Evolutionary conservation across 805 yeast species (phyloP), one percentile per base, ranked within the genome.

Genomic region (Zygosaccharomyces kombuchaensis): DNA sequence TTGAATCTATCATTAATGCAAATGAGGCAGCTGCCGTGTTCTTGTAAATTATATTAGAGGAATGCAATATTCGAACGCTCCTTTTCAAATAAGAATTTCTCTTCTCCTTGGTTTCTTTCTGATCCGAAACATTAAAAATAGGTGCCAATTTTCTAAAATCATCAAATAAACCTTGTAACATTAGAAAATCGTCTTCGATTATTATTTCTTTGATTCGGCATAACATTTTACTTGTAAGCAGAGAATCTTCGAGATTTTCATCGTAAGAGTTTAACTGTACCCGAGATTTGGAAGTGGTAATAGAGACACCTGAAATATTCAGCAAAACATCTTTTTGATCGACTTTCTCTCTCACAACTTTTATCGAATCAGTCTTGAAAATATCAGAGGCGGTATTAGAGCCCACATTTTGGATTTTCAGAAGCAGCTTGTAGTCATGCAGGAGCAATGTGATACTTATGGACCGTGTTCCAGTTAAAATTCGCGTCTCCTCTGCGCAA

Each of bases 1-100:
- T 35, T 4, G 39, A 9, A 6, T 52, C 50, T 9, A 61, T 34
- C 14, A 43, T 32, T 4, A 61, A 3, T 6, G 57, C 47, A 31
- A 51, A 40, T 6, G 45, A 35, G 10, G 62, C 60, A 4, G 34
- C 27, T 2, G 47, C 41, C 4, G 52, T 47, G 36, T 58, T 54
- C n/a, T 53, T 58, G 36, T 50, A 48, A 9, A 55, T 52, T 21
- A 57, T 46, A 17, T 48, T 51, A 2, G 68, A 60, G 6, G 64
- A 52, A 10, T 56, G 55, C 39, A 62, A 26, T 21, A 62, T 48
- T 31, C 65, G 43, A 2, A 63, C 62, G 47, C 65, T 60, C 27
- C 51, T 56, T 36, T 51, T 58, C 55, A 57, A 37, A 16, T 34
- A 43, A 6, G 41, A 26, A 14, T 41, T 50, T 31, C 41, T 41